Conservation (phyloP, 495 filamentous ascomycete species). For the Aspergillus biplanus region DNA sequence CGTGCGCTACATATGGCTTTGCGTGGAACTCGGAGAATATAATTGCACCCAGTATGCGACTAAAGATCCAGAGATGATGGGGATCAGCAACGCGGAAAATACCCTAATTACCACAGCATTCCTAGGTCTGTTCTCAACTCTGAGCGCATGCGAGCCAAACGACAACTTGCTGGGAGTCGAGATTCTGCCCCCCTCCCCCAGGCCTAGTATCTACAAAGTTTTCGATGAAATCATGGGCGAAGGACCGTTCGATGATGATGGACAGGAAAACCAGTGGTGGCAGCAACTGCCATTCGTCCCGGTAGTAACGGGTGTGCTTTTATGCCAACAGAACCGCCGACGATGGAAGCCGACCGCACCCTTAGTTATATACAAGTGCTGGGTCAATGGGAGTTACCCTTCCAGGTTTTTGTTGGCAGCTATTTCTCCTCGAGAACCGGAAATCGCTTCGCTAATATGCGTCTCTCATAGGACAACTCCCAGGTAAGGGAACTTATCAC, state of each 20-base stretch:
- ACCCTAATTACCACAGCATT: constrained; percentile 13
- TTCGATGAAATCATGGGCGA: constrained; percentile 14
- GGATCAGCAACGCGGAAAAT: constrained; percentile 9
- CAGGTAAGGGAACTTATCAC: too few relatives aligned
- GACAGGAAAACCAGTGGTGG: constrained; percentile 24
- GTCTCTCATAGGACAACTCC: too few relatives aligned
- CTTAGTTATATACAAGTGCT: too few relatives aligned
- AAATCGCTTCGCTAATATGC: too few relatives aligned
- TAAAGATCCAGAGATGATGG: neutral
- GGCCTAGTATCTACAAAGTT: neutral
- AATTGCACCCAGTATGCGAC: constrained; percentile 6
- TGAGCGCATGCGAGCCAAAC: constrained; percentile 16
- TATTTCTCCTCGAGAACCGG: too few relatives aligned
- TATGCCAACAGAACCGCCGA: constrained; percentile 23
- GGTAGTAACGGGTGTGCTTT: constrained; percentile 22
- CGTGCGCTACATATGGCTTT: constrained; percentile 13
- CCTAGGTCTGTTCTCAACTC: constrained; percentile 15
- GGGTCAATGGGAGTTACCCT: too few relatives aligned
- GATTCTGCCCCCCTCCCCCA: constrained; percentile 30
- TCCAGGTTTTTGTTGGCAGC: too few relatives aligned
- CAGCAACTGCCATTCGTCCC: constrained; percentile 22
- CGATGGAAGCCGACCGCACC: constrained; percentile 20
- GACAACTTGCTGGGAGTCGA: constrained; percentile 11
- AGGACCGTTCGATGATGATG: constrained; percentile 9
- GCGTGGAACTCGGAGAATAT: constrained; percentile 11